phyloP scores from a whole-genome alignment of 225 moss, liverwort and hornwort genomes.

The Antitrichia curtipendula region DNA sequence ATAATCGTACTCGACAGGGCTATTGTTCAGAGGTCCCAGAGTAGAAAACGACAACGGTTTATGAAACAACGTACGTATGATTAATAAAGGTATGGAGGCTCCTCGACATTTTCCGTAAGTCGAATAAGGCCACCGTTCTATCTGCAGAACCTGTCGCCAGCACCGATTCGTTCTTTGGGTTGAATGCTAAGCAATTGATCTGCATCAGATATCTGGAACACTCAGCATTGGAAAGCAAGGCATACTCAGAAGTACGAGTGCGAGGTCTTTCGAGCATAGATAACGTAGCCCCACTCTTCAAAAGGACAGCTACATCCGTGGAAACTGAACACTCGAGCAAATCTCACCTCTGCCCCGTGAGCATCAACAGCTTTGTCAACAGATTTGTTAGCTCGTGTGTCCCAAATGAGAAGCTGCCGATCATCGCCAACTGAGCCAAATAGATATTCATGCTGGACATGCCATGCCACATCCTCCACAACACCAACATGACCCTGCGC shows the following conservation, averaged over 20 bases:
- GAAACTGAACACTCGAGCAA: neutral
- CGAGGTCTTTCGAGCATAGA: neutral
- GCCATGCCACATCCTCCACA: constrained; percentile 85
- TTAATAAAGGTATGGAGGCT: constrained; percentile 62
- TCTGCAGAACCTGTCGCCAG: constrained; percentile 81
- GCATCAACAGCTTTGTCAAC: constrained; percentile 61
- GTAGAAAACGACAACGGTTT: neutral
- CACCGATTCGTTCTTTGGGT: constrained; percentile 71
- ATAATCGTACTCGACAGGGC: neutral
- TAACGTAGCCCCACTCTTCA: neutral
- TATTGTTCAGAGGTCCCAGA: neutral
- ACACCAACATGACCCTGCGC: constrained; percentile 69
- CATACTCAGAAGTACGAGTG: neutral
- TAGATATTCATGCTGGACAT: constrained; percentile 49
- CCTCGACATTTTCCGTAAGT: constrained; percentile 59
- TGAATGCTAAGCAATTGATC: constrained; percentile 84
- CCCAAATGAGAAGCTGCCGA: constrained; percentile 72
- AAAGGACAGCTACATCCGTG: neutral
- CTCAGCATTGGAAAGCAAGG: neutral
- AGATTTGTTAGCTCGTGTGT: constrained; percentile 35
- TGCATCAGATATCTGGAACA: neutral
- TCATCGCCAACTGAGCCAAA: constrained; percentile 86
- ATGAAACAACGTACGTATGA: constrained; percentile 47
- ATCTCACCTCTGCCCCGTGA: constrained; percentile 56
- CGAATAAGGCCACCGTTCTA: constrained; percentile 59